Percentiles rank a stretch among this genome's conserved stretches.
These are phyloP conservation scores for Cyclotella atomus DNA, from an alignment of 108 stramenopile genomes.

Conservation along the genomic window DNA sequence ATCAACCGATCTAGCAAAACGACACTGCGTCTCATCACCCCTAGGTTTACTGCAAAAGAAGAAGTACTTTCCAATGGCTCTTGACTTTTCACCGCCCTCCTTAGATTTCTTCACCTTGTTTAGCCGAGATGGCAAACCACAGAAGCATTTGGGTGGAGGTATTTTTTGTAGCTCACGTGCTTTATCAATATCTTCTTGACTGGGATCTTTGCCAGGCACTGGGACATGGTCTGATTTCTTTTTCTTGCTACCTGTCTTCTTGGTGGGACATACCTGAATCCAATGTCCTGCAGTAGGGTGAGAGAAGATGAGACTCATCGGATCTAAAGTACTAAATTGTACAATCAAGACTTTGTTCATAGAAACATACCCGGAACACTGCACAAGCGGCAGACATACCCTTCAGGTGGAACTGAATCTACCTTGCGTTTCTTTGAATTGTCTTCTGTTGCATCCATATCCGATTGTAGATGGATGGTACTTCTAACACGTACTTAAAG, in stretches of 20 bases:
- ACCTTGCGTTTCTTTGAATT: conserved; percentile 42
- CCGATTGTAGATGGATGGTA: too few relatives aligned
- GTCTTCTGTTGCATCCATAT: neutral
- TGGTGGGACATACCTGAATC: conserved; percentile 77
- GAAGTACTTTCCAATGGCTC: conserved; percentile 79
- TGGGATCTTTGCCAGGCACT: conserved; percentile 74
- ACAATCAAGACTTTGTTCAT: neutral
- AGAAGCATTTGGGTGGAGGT: conserved; percentile 69
- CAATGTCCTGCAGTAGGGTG: conserved; percentile 46
- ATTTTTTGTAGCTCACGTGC: conserved; percentile 63
- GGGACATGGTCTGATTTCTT: conserved; percentile 60
- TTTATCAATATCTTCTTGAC: conserved; percentile 62
- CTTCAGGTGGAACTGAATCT: conserved; percentile 61
- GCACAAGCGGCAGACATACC: conserved; percentile 73
- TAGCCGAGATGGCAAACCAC: conserved; percentile 66
- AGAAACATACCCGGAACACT: conserved; percentile 15
- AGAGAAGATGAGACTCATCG: neutral
- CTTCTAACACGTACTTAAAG: too few relatives aligned
- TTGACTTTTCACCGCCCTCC: conserved; percentile 53
- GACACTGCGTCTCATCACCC: conserved; percentile 65
- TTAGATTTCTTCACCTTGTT: conserved; percentile 75
- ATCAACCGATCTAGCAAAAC: conserved; percentile 73
- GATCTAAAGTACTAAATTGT: neutral
- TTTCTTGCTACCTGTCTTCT: conserved; percentile 51
- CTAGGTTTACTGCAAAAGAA: conserved; percentile 71